These are phyloP conservation scores for Lentinula sp. DNA, from an alignment of 768 basidiomycete species.

Conservation along the genomic window DNA sequence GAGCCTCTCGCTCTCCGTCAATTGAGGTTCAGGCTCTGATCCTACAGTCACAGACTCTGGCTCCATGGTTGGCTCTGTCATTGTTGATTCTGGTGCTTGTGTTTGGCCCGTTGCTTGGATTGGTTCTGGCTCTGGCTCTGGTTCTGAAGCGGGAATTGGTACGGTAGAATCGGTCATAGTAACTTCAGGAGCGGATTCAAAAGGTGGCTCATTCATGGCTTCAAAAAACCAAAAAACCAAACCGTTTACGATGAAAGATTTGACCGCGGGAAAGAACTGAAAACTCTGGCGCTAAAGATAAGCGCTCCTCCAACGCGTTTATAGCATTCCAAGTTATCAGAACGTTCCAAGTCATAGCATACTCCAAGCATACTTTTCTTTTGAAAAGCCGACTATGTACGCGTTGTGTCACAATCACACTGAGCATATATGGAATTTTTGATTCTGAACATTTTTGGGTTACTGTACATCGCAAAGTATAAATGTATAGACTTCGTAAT, in stretches of 20 bases:
- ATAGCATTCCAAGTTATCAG: too few species aligned
- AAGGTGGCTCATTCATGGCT: background rate
- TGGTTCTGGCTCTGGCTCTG: background rate
- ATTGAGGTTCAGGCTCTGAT: background rate
- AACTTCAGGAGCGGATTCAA: background rate
- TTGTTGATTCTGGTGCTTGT: background rate
- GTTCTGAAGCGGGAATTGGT: background rate
- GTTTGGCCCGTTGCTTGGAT: background rate
- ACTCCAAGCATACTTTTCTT: too few species aligned
- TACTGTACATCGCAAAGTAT: too few species aligned
- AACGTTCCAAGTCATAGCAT: too few species aligned
- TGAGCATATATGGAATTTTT: too few species aligned
- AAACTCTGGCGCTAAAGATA: background rate
- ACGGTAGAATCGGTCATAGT: background rate
- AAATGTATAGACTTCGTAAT: background rate
- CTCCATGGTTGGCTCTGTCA: background rate
- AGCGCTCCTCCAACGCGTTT: background rate
- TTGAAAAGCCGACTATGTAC: too few species aligned
- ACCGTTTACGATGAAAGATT: background rate
- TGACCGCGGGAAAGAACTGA: background rate
- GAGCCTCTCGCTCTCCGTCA: conserved; percentile 61
- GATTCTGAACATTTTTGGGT: too few species aligned
- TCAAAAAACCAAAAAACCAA: background rate
- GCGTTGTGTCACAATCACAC: too few species aligned
- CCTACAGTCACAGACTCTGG: background rate